Percentiles rank a stretch among this genome's conserved stretches.
Evolutionary conservation across 2,329 filamentous ascomycete species (phyloP).

Genomic region (Dactylellina sp.): DNA sequence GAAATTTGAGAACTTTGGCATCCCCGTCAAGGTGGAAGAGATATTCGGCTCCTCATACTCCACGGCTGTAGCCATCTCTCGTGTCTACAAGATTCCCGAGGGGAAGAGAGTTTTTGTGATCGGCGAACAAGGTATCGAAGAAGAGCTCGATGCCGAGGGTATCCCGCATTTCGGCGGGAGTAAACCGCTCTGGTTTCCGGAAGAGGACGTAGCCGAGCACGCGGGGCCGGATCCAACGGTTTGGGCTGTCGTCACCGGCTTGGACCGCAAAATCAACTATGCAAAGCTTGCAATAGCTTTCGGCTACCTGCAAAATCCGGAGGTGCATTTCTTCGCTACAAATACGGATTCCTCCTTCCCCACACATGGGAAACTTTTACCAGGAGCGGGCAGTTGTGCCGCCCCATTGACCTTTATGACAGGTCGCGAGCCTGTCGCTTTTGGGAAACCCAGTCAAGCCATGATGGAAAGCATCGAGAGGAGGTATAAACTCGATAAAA

Average conservation of each 20-base stretch:
- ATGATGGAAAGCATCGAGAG: slow-evolving; percentile 99
- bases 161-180: slow-evolving; percentile 87
- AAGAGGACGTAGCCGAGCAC: slow-evolving; percentile 63
- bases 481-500: slow-evolving; percentile 88
- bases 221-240: slow-evolving; percentile 84
- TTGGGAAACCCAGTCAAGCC: slow-evolving; percentile 95
- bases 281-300: slow-evolving; percentile 86
- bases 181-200: slow-evolving; percentile 66
- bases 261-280: slow-evolving; percentile 97
- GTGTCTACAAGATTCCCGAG: slow-evolving; percentile 82
- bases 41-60: slow-evolving; percentile 97
- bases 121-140: slow-evolving; percentile 90
- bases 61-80: slow-evolving; percentile 92
- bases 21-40: slow-evolving; percentile 84
- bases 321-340: slow-evolving; percentile 89
- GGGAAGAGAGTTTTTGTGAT: slow-evolving; percentile 93
- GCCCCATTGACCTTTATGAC: slow-evolving; percentile 81
- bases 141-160: slow-evolving; percentile 83
- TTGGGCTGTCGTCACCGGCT: slow-evolving; percentile 85
- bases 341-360: slow-evolving; percentile 93
- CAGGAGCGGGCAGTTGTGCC: slow-evolving; percentile 82
- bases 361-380: slow-evolving; percentile 83
- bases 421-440: slow-evolving; percentile 76
- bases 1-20: slow-evolving; percentile 85
- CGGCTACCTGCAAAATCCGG: slow-evolving; percentile 81